Evolutionary conservation across 306 rosid species (phyloP).

Genomic region (apple (Malus domestica)): DNA sequence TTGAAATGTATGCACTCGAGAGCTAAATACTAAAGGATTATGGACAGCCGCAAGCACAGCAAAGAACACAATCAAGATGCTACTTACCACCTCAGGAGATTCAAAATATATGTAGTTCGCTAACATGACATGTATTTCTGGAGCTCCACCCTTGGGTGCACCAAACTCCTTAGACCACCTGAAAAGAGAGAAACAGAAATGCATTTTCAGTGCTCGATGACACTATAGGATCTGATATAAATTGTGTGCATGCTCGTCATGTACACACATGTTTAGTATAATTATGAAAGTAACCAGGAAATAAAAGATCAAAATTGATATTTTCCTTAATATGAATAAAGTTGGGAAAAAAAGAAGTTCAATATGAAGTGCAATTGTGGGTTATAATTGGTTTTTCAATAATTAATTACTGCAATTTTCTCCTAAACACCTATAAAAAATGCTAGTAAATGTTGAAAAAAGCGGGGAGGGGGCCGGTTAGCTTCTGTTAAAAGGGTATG

Average conservation of each 20-base stretch:
- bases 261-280: not conserved
- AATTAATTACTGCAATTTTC: not conserved
- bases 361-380: not conserved
- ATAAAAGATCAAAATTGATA: not conserved
- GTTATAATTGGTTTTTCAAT: not conserved
- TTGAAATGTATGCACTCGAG: not conserved
- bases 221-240: not conserved
- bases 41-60: too few relatives aligned
- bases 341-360: not conserved
- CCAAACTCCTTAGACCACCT: slow-evolving; percentile 96
- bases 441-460: not conserved
- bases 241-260: not conserved
- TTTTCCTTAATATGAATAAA: not conserved
- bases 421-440: not conserved
- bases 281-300: not conserved
- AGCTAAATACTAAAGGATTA: not conserved
- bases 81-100: slow-evolving; percentile 84
- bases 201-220: not conserved
- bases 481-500: not conserved
- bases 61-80: not conserved
- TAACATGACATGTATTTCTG: slow-evolving; percentile 78
- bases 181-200: slow-evolving; percentile 4
- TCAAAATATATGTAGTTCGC: slow-evolving; percentile 86
- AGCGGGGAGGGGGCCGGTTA: not conserved
- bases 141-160: slow-evolving; percentile 56